phyloP scores from a whole-genome alignment of 2,329 filamentous ascomycete genomes.

The Zasmidium citrigriseum region DNA sequence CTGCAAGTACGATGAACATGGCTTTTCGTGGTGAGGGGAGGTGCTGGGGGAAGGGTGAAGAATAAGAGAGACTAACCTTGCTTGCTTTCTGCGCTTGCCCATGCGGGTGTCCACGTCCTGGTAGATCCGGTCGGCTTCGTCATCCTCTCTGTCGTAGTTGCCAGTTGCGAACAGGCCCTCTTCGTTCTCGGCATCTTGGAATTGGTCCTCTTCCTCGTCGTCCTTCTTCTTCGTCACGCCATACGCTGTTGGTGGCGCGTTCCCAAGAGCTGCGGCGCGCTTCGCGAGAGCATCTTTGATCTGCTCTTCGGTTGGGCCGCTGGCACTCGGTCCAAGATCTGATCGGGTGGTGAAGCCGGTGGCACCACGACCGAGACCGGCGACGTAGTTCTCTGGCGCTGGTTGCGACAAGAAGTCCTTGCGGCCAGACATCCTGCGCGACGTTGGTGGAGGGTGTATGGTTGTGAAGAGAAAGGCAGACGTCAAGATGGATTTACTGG shows the following conservation, averaged over 20 bases:
- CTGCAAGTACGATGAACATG: slow-evolving; percentile 37
- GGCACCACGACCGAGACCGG: slow-evolving; percentile 93
- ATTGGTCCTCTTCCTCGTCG: slow-evolving; percentile 75
- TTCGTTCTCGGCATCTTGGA: slow-evolving; percentile 96
- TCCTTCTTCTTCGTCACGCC: slow-evolving; percentile 70
- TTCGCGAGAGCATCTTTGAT: slow-evolving; percentile 98
- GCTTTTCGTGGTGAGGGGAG: slow-evolving; percentile 26
- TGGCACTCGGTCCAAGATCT: slow-evolving; percentile 89
- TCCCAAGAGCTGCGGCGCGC: slow-evolving; percentile 78
- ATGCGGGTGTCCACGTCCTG: slow-evolving; percentile 96
- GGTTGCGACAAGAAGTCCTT: slow-evolving; percentile 90
- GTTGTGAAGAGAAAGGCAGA: not conserved
- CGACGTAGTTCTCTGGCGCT: slow-evolving; percentile 68
- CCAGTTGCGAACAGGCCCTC: slow-evolving; percentile 93
- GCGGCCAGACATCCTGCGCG: slow-evolving; percentile 57
- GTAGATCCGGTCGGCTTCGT: slow-evolving; percentile 96
- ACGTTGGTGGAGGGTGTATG: not conserved
- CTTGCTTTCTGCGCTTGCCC: slow-evolving; percentile 80
- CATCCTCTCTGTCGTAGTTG: slow-evolving; percentile 95
- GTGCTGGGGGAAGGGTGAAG: slow-evolving; percentile 19
- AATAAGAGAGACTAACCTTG: slow-evolving; percentile 68
- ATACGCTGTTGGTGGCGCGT: slow-evolving; percentile 70
- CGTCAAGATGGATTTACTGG: not conserved
- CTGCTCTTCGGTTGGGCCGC: slow-evolving; percentile 95
- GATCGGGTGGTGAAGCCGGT: slow-evolving; percentile 98